phyloP scores from a whole-genome alignment of 2,329 filamentous ascomycete species.

The Bipolaris victoriae region DNA sequence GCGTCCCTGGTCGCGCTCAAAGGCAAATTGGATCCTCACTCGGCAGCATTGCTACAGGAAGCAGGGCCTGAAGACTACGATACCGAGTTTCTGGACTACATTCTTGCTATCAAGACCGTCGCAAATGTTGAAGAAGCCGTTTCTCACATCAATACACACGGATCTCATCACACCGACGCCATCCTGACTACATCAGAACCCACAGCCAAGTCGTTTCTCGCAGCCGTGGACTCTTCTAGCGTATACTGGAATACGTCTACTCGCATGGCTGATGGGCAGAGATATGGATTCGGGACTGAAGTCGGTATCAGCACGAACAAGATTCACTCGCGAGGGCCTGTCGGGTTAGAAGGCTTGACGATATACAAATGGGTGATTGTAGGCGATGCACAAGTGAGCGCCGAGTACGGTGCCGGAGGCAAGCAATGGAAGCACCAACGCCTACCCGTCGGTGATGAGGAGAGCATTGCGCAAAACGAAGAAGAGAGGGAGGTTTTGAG shows the following conservation, averaged over 20 bases:
- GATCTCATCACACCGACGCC: conserved; percentile 91
- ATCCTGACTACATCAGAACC: conserved; percentile 76
- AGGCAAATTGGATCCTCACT: conserved; percentile 52
- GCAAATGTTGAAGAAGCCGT: conserved; percentile 70
- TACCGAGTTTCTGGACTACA: conserved; percentile 88
- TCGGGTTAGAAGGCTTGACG: conserved; percentile 90
- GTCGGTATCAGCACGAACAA: conserved; percentile 99
- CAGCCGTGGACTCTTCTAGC: conserved; percentile 83
- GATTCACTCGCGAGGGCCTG: conserved; percentile 91
- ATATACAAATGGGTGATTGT: conserved; percentile 97
- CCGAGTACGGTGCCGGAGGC: conserved; percentile 68
- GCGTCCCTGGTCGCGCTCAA: conserved; percentile 69
- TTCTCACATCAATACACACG: conserved; percentile 87
- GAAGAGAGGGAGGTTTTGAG: conserved; percentile 45
- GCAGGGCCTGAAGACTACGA: conserved; percentile 75
- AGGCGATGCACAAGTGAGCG: conserved; percentile 81
- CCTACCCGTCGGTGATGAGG: conserved; percentile 47
- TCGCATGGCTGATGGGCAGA: conserved; percentile 93
- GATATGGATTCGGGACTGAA: conserved; percentile 96
- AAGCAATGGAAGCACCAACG: conserved; percentile 63
- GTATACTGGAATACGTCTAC: conserved; percentile 98
- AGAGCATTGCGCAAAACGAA: conserved; percentile 38
- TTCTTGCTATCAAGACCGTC: conserved; percentile 83
- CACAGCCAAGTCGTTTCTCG: conserved; percentile 82
- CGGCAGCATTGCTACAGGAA: conserved; percentile 62